Percentiles rank a stretch among this genome's conserved stretches.
Conservation (phyloP, 345 rosid genomes). For the Eucalyptus caleyi region DNA sequence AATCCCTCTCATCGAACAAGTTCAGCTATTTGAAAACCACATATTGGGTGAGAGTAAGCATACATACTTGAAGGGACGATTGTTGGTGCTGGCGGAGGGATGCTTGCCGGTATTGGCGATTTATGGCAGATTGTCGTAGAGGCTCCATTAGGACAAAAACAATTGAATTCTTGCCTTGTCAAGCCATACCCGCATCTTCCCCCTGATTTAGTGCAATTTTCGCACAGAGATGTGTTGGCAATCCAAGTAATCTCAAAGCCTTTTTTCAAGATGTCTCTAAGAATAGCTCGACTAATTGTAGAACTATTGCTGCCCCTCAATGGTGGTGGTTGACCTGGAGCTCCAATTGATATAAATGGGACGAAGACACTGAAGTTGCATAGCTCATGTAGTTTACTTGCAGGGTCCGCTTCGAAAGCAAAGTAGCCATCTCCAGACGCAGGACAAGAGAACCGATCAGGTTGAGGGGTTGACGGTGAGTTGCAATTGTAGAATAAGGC, state of each 20-base stretch:
- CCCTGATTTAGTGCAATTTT: no score
- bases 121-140: accelerated
- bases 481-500: no score
- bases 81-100: no score
- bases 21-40: accelerated
- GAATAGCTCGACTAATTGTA: accelerated
- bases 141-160: accelerated
- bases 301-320: accelerated
- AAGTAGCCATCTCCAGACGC: no score
- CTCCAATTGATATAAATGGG: no score
- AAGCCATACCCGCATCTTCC: accelerated
- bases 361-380: no score
- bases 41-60: no score
- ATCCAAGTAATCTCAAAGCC: no score
- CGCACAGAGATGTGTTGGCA: no score
- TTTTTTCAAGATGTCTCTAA: accelerated
- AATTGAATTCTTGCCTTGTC: no score
- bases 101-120: no score
- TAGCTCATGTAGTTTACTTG: accelerated
- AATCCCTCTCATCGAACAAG: accelerated
- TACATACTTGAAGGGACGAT: no score
- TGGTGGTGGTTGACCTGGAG: accelerated
- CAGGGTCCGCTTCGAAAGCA: accelerated
- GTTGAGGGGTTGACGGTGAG: accelerated
- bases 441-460: accelerated